Evolutionary conservation across 139 green algal genomes (phyloP), one percentile per base, ranked within the genome.

Genomic region (Edaphochlamys debaryana): DNA sequence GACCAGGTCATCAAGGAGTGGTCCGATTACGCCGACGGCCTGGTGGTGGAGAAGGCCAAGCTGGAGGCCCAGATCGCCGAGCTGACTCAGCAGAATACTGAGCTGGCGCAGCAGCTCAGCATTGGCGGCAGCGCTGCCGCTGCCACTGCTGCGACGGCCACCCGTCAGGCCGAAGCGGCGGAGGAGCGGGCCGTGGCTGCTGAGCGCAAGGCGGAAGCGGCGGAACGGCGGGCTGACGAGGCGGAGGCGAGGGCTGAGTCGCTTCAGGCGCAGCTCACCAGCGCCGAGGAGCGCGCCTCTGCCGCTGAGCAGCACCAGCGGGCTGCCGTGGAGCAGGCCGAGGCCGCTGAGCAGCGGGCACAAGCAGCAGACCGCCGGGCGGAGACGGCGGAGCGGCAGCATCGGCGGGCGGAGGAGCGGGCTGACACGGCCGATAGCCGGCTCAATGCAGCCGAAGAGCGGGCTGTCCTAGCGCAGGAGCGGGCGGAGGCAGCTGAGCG

Each of bases 1-100:
- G 86, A 88, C 36, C 36, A 69, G 2, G 34, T 85, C 11, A 87
- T 87, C 40, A 76, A 84, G 52, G 75, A 90, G 66, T 87, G 86
- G 82, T 76, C 74, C 0, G 81, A 73, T 8, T 85, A 85, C 36
- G 70, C 58, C 11, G 77, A 84, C 37, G 71, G 77, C 3, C 42
- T 90, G 30, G 41, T 74, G 15, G 72, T 37, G 0, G 82, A 88
- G 56, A 75, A 86, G 58, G 48, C 62, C 20, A 36, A 80, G 68
- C 62, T 87, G 36, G 67, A 80, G 69, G 67, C 37, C 5, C 41
- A 80, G 41, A n/a, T 80, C 29, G 30, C 62, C 11, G 32, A 83
- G 63, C 64, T 74, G n/a, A 56, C 63, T 23, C 64, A 38, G 36
- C 63, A 9, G 11, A 66, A 6, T 38, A 25, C 66, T 9, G 32